phyloP scores from a whole-genome alignment of 495 filamentous ascomycete genomes.

The Neurospora discreta region DNA sequence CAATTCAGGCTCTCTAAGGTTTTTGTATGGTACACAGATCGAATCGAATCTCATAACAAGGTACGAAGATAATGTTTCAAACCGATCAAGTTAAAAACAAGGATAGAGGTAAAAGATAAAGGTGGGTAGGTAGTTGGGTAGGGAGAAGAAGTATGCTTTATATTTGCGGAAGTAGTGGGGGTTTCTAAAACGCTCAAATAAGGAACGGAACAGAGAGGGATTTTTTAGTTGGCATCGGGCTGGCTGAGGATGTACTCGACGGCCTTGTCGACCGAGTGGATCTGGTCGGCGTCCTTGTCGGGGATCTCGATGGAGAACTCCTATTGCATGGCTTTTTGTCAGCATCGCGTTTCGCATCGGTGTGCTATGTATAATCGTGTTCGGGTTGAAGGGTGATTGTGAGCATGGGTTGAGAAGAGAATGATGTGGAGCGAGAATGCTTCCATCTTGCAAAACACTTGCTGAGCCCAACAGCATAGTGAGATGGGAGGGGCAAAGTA shows the following conservation, averaged over 20 bases:
- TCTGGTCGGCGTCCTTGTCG: constrained; percentile 94
- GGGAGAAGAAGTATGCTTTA: not conserved
- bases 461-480: not conserved
- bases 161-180: not conserved
- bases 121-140: not conserved
- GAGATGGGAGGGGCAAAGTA: not conserved
- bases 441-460: not conserved
- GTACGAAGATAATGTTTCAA: not conserved
- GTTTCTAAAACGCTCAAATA: not conserved
- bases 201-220: not conserved
- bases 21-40: not conserved
- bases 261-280: constrained; percentile 93
- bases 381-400: not conserved
- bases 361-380: not conserved
- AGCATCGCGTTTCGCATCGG: constrained; percentile 8
- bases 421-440: not conserved
- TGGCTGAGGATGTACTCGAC: constrained; percentile 91
- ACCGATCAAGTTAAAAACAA: not conserved
- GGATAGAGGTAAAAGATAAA: not conserved
- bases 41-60: not conserved
- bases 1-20: not conserved
- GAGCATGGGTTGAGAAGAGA: too few relatives aligned
- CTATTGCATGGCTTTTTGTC: constrained; percentile 33
- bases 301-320: constrained; percentile 99
- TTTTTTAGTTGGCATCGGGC: constrained; percentile 58